A percentile compares a stretch with the other conserved stretches of the same genome.
Evolutionary conservation across 78 protist genomes (phyloP).

Genomic region (Cyanophora paradoxa): DNA sequence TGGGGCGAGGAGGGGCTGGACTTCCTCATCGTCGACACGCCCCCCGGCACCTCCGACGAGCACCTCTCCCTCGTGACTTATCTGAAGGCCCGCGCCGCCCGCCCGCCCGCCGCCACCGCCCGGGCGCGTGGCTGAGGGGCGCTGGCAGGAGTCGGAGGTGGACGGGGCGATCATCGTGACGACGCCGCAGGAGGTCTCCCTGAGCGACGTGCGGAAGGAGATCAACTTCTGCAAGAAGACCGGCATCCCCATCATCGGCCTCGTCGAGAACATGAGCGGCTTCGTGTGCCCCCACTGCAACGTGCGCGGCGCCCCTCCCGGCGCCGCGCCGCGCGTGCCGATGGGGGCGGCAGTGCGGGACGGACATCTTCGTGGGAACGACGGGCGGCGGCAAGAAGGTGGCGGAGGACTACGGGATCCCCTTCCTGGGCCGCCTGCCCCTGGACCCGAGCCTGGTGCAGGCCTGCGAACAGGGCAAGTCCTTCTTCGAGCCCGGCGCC

Average conservation of each 20-base stretch:
- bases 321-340: neutral
- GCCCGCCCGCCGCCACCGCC: neutral
- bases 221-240: conserved; percentile 84
- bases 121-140: neutral
- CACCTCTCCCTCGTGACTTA: conserved; percentile 85
- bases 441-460: conserved; percentile 44
- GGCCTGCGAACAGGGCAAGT: conserved; percentile 51
- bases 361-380: conserved; percentile 16
- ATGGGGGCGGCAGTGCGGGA: neutral
- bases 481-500: too few relatives aligned
- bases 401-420: conserved; percentile 18
- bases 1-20: conserved; percentile 94
- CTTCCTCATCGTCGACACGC: conserved; percentile 94
- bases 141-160: neutral
- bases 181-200: conserved; percentile 96
- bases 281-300: conserved; percentile 94
- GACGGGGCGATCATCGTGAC: conserved; percentile 95
- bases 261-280: conserved; percentile 98
- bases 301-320: neutral
- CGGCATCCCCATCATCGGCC: conserved; percentile 84
- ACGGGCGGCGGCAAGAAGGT: conserved; percentile 30
- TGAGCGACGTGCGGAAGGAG: conserved; percentile 88
- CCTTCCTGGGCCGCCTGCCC: conserved; percentile 55
- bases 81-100: conserved; percentile 19
- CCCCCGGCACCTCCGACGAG: conserved; percentile 99